A percentile compares a stretch with the other conserved stretches of the same genome.
phyloP scores from a whole-genome alignment of 192 early-diverging fungal genomes.

The Entomortierella beljakovae region DNA sequence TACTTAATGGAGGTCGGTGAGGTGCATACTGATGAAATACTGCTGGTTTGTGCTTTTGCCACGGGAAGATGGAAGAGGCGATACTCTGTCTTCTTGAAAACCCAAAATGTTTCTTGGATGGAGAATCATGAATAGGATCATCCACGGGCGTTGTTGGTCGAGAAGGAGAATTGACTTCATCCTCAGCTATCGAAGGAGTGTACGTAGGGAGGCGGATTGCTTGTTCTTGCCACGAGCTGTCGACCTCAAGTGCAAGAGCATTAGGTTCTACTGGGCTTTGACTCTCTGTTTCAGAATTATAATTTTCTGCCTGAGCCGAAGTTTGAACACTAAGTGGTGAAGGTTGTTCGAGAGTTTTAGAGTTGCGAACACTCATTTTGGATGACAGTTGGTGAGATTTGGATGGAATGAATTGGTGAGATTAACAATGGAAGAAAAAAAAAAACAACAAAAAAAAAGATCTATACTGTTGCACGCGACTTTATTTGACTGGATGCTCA shows the following conservation, averaged over 20 bases:
- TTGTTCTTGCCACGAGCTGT: slow-evolving; percentile 41
- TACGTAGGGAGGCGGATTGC: slow-evolving; percentile 42
- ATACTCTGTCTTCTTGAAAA: slow-evolving; percentile 35
- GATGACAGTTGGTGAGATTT: too few relatives aligned
- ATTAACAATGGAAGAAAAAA: too few relatives aligned
- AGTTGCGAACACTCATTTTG: too few relatives aligned
- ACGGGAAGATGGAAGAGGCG: slow-evolving; percentile 46
- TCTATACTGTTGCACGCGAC: too few relatives aligned
- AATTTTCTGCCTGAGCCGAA: background rate
- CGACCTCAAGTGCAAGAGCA: slow-evolving; percentile 14
- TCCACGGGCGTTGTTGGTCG: slow-evolving; percentile 30
- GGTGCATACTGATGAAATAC: slow-evolving; percentile 50
- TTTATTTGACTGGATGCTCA: too few relatives aligned
- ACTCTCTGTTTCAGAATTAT: background rate
- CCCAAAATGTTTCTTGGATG: slow-evolving; percentile 46
- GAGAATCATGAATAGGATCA: slow-evolving; percentile 33
- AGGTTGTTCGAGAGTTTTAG: background rate
- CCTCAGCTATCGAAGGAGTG: slow-evolving; percentile 36
- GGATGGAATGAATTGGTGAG: too few relatives aligned
- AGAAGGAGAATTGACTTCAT: slow-evolving; percentile 14
- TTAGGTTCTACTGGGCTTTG: background rate
- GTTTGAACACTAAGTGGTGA: slow-evolving; percentile 11
- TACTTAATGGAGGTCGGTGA: slow-evolving; percentile 43
- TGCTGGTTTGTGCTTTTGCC: slow-evolving; percentile 48
- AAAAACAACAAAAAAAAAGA: too few relatives aligned